A percentile compares a stretch with the other conserved stretches of the same genome.
These are phyloP conservation scores for Fomes fomentarius DNA, from an alignment of 1,284 basidiomycete genomes.

Conservation along the genomic window DNA sequence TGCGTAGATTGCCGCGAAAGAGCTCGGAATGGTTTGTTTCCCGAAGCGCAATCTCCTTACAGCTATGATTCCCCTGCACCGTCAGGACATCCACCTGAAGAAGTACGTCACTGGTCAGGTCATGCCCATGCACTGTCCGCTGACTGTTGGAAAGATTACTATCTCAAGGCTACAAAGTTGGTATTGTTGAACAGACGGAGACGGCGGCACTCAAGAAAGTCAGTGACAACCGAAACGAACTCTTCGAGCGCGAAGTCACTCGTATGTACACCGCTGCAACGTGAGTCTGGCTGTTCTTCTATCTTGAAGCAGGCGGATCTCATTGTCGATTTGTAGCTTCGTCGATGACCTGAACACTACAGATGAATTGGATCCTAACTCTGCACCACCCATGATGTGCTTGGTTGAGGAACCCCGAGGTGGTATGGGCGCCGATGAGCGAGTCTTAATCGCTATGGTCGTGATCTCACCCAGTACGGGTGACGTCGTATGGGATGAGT, in stretches of 20 bases:
- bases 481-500: conserved; percentile 91
- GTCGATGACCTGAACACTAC: conserved; percentile 74
- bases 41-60: conserved; percentile 79
- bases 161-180: conserved; percentile 86
- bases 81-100: conserved; percentile 86
- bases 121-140: not conserved
- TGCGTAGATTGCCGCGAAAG: conserved; percentile 72
- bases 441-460: conserved; percentile 74
- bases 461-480: conserved; percentile 88
- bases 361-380: conserved; percentile 62
- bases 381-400: conserved; percentile 67
- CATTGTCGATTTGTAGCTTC: too few species aligned
- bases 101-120: conserved; percentile 53
- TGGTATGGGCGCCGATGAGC: conserved; percentile 55
- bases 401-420: conserved; percentile 69
- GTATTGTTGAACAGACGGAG: conserved; percentile 91
- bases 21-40: conserved; percentile 84
- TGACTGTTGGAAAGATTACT: conserved; percentile 62
- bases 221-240: conserved; percentile 79
- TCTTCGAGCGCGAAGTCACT: conserved; percentile 83
- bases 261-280: conserved; percentile 89
- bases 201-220: conserved; percentile 95
- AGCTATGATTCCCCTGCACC: conserved; percentile 83
- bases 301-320: too few species aligned
- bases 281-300: too few species aligned